phyloP scores from a whole-genome alignment of 371 early-diverging fungal genomes.

The Mucor sp. region DNA sequence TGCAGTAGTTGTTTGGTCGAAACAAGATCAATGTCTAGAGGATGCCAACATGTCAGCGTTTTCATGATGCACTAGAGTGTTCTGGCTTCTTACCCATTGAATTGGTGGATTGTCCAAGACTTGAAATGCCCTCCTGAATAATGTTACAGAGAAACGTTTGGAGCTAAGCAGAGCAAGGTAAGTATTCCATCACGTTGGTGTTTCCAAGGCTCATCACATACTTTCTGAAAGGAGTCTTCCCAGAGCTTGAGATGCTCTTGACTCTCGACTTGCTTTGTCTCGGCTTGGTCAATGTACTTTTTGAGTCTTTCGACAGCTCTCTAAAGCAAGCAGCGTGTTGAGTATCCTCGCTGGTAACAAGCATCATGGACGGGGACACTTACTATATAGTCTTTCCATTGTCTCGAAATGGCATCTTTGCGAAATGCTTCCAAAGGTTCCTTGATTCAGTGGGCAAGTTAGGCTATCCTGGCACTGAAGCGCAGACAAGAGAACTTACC shows the following conservation, averaged over 20 bases:
- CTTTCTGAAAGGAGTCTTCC: slow-evolving; percentile 27
- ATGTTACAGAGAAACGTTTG: slow-evolving; percentile 21
- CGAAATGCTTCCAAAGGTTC: slow-evolving; percentile 35
- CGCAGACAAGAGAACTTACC: slow-evolving; percentile 4
- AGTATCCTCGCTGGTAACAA: neutral
- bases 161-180: slow-evolving; percentile 8
- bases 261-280: slow-evolving; percentile 9
- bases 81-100: slow-evolving; percentile 5
- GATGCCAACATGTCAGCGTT: neutral
- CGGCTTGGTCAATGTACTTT: slow-evolving; percentile 19
- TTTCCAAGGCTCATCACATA: neutral
- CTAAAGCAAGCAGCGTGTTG: slow-evolving; percentile 3
- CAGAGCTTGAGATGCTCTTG: slow-evolving; percentile 17
- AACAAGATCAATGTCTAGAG: neutral
- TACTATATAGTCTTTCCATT: slow-evolving; percentile 36
- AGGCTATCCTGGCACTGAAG: no score
- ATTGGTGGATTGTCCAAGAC: slow-evolving; percentile 11
- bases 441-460: neutral
- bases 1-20: slow-evolving; percentile 8
- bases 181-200: neutral
- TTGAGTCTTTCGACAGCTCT: slow-evolving; percentile 23
- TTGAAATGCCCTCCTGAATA: slow-evolving; percentile 19
- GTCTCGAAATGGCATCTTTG: slow-evolving; percentile 32
- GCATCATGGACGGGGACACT: neutral
- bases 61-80: neutral